Evolutionary conservation across 768 basidiomycete species (phyloP).

Genomic region (Boletus barrowsii): DNA sequence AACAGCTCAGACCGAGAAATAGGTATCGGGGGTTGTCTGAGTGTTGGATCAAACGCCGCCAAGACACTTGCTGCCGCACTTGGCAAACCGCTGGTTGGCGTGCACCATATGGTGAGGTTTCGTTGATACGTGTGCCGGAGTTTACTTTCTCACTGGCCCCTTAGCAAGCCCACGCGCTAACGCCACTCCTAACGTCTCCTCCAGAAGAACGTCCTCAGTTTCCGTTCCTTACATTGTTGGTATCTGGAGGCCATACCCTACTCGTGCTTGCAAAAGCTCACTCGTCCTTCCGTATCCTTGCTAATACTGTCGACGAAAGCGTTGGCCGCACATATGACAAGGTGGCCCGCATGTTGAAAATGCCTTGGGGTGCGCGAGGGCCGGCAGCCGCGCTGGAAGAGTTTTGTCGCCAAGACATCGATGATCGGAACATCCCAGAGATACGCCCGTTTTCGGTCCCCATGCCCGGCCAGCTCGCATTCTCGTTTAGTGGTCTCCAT

Average conservation of each 20-base stretch:
- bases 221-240: constrained; percentile 84
- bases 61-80: constrained; percentile 77
- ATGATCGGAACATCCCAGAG: constrained; percentile 23
- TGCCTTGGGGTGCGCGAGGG: constrained; percentile 62
- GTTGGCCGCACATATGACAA: constrained; percentile 85
- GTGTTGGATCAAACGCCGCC: constrained; percentile 78
- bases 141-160: background rate
- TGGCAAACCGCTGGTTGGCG: constrained; percentile 79
- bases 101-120: constrained; percentile 86
- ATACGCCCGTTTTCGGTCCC: constrained; percentile 46
- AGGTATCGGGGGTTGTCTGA: constrained; percentile 82
- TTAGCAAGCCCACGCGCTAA: constrained; percentile 92
- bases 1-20: background rate
- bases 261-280: constrained; percentile 68
- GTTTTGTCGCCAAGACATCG: constrained; percentile 45
- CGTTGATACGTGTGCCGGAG: background rate
- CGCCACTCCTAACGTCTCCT: constrained; percentile 64
- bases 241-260: constrained; percentile 95
- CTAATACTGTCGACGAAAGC: constrained; percentile 70
- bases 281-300: constrained; percentile 62
- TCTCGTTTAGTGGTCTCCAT: constrained; percentile 81
- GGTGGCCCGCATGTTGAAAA: constrained; percentile 63
- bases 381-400: constrained; percentile 81
- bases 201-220: constrained; percentile 48
- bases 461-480: constrained; percentile 53